These are phyloP conservation scores for Brettanomyces anomalus DNA, from an alignment of 805 yeast species.

Conservation along the genomic window DNA sequence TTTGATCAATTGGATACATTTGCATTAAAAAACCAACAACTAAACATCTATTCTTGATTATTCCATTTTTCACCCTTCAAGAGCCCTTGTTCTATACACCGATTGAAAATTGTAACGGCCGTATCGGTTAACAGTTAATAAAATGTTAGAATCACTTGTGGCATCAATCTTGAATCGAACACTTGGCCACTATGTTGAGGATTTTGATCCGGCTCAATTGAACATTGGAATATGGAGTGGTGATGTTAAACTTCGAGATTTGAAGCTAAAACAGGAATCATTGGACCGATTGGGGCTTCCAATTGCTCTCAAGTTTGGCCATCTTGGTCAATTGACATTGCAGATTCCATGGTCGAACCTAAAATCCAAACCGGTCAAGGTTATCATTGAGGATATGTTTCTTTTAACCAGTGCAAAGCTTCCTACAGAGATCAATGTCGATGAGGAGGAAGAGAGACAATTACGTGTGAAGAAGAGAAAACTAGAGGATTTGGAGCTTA, in stretches of 20 bases:
- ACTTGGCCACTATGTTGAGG: conserved; percentile 74
- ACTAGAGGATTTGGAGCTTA: conserved; percentile 54
- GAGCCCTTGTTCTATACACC: no score
- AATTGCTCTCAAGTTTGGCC: conserved; percentile 80
- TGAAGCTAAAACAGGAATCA: conserved; percentile 79
- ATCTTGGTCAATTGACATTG: conserved; percentile 77
- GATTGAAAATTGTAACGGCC: no score
- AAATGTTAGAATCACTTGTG: conserved; percentile 58
- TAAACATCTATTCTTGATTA: no score
- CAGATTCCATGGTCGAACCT: conserved; percentile 97
- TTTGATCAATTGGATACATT: no score
- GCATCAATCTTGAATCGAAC: conserved; percentile 55
- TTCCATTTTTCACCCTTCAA: no score
- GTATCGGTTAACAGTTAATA: background rate
- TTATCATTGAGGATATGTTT: conserved; percentile 79
- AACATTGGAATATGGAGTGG: conserved; percentile 98
- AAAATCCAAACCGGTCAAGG: conserved; percentile 85
- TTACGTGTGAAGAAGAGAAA: conserved; percentile 58
- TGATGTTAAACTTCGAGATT: conserved; percentile 76
- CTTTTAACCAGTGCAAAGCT: conserved; percentile 71
- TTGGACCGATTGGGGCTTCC: conserved; percentile 82
- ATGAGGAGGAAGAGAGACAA: conserved; percentile 51
- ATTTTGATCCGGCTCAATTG: conserved; percentile 90
- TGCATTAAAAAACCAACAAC: no score
- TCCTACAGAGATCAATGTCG: conserved; percentile 42